These are phyloP conservation scores for Nicotiana obtusifolia DNA, from an alignment of 257 asterid genomes.

Conservation along the genomic window DNA sequence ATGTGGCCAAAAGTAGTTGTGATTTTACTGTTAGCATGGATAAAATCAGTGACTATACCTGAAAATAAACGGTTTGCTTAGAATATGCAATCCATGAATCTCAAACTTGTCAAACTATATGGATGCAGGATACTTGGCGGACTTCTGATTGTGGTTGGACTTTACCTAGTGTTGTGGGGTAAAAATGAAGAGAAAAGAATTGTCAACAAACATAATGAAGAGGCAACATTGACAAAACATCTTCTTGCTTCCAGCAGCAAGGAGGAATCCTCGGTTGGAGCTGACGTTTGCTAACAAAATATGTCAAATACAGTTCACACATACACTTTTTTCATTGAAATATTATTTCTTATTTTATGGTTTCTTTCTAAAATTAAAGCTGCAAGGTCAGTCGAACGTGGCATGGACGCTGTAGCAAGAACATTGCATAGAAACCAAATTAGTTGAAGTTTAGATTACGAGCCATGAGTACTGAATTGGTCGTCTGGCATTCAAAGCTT, in stretches of 20 bases:
- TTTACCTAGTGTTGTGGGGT: conserved; percentile 78
- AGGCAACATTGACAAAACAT: conserved; percentile 46
- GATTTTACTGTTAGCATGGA: neutral
- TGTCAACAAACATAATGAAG: conserved; percentile 33
- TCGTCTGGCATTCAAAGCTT: neutral
- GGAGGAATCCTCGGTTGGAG: conserved; percentile 27
- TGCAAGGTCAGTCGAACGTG: neutral
- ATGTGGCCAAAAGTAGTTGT: neutral
- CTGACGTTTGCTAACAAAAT: conserved; percentile 26
- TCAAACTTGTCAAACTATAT: conserved; percentile 7
- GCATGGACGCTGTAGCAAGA: neutral
- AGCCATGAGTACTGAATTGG: neutral
- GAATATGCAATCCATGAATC: neutral
- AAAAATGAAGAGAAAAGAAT: conserved; percentile 55
- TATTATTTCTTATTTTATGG: neutral
- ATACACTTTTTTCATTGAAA: neutral
- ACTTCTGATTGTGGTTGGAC: conserved; percentile 58
- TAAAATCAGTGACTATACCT: neutral
- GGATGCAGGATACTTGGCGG: conserved; percentile 67
- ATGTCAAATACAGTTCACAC: neutral
- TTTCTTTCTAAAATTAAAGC: neutral
- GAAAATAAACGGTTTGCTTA: neutral
- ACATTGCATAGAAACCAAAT: neutral
- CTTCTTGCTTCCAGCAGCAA: conserved; percentile 35
- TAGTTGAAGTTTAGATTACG: neutral